Evolutionary conservation across 2,329 filamentous ascomycete species (phyloP), one percentile per base, ranked within the genome.

Genomic region (Phaeosphaeria sp.): DNA sequence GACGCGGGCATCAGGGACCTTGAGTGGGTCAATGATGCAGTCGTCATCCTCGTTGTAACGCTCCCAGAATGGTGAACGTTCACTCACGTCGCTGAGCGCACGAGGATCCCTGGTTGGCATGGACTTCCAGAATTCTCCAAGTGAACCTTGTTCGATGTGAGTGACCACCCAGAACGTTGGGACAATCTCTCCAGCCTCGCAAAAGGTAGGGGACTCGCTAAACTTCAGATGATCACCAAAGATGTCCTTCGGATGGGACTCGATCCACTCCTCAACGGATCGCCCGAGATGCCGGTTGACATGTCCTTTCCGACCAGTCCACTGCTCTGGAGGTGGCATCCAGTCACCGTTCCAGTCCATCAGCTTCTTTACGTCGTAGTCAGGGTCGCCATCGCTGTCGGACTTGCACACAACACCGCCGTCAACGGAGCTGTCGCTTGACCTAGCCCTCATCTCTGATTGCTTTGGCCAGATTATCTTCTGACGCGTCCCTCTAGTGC

Each of bases 251-350:
- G 20, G 22, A 6, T 69, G 55, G 2, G 55, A 57, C 18, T 68
- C 60, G 3, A 72, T 64, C 77, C 77, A 79, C 10, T 55, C 46
- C 21, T 75, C 72, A 39, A 80, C 69, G 18, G 54, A 49, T 9
- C 71, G 65, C 5, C 71, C 69, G 36, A 76, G 75, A 65, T 72
- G 70, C n/a, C 65, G 73, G 57, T 69, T 56, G 1, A 53, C 55
- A 44, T 66, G 75, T 10, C 61, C 53, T 33, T 66, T 69, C n/a
- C 79, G 76, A 10, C 60, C 66, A 23, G 79, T 74, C 83, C 83
- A 84, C 22, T 82, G 76, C 18, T 80, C 71, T 1, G 81, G 81
- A 21, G 82, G 73, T 2, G 82, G 81, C 23, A 79, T 69, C 72
- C 78, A 79, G 7, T 79, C 71, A 13, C 81, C 81, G 50, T 80